These are phyloP conservation scores for Aulographum hederae DNA, from an alignment of 2,329 filamentous ascomycete species.

Conservation along the genomic window DNA sequence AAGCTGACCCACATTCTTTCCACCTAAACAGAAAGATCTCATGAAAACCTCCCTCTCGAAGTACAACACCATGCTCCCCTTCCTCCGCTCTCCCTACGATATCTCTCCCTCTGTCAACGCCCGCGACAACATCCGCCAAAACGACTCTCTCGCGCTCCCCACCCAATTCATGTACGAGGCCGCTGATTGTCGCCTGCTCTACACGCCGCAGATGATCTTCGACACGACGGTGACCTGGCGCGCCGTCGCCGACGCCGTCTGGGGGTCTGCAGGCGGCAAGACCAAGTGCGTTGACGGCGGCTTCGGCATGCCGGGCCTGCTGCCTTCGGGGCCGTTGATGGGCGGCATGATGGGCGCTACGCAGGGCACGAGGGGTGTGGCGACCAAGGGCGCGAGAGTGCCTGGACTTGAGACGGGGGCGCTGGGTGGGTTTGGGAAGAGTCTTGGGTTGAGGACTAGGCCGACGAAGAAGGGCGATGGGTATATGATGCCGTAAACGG, in stretches of 20 bases:
- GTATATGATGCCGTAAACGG: too few species aligned
- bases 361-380: too few species aligned
- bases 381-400: too few species aligned
- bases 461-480: too few species aligned
- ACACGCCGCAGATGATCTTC: slow-evolving; percentile 21
- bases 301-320: too few species aligned
- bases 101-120: slow-evolving; percentile 13
- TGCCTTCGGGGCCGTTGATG: too few species aligned
- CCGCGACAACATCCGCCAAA: slow-evolving; percentile 15
- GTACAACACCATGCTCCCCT: slow-evolving; percentile 12
- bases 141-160: slow-evolving; percentile 14
- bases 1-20: neutral
- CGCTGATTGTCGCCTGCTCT: slow-evolving; percentile 21
- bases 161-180: slow-evolving; percentile 21
- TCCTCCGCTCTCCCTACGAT: slow-evolving; percentile 9
- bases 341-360: too few species aligned
- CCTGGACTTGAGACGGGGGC: too few species aligned
- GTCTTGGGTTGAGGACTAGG: too few species aligned
- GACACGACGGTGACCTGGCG: slow-evolving; percentile 19
- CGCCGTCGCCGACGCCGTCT: slow-evolving; percentile 18
- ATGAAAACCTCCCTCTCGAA: slow-evolving; percentile 10
- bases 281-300: slow-evolving; percentile 14
- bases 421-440: too few species aligned
- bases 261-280: slow-evolving; percentile 12
- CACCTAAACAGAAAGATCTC: neutral